Conservation (phyloP, 106 monocot genomes). For the Phalaenopsis equestris region DNA sequence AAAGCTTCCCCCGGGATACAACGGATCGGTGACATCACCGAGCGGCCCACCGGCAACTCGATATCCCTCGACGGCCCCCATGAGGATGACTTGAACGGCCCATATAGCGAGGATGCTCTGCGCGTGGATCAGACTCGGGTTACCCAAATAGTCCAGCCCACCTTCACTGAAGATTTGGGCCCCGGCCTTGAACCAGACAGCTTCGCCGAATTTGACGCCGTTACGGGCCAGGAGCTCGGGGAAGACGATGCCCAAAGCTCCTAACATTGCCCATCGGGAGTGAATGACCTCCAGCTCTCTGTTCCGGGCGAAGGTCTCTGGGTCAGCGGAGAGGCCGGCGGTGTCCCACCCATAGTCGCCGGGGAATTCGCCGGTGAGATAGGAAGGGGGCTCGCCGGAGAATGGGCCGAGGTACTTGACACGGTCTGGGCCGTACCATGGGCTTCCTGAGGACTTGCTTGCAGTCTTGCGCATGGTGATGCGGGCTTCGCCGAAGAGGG, state of each 20-base stretch:
- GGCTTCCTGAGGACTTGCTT: slow-evolving; percentile 3
- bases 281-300: slow-evolving; percentile 18
- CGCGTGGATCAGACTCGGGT: slow-evolving; percentile 54
- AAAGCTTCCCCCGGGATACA: slow-evolving; percentile 34
- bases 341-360: slow-evolving; percentile 23
- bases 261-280: slow-evolving; percentile 16
- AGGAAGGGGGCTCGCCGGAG: slow-evolving; percentile 14
- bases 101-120: slow-evolving; percentile 77
- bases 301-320: slow-evolving; percentile 41
- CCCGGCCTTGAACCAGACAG: slow-evolving; percentile 41
- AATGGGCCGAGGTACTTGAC: slow-evolving; percentile 20
- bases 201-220: slow-evolving; percentile 42
- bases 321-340: slow-evolving; percentile 14
- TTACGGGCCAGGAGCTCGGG: slow-evolving; percentile 34
- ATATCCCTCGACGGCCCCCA: slow-evolving; percentile 69
- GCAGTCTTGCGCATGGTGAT: slow-evolving; percentile 12
- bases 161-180: slow-evolving; percentile 41
- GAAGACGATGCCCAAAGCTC: slow-evolving; percentile 24
- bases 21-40: slow-evolving; percentile 36
- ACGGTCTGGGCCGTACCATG: slow-evolving; percentile 15
- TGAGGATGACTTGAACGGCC: slow-evolving; percentile 55
- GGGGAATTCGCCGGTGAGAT: slow-evolving; percentile 19
- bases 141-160: slow-evolving; percentile 49
- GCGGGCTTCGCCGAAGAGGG: slow-evolving; percentile 7
- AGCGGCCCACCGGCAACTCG: slow-evolving; percentile 67